Evolutionary conservation across 2,329 filamentous ascomycete genomes (phyloP).

Genomic region (Trichophyton schoenleinii): DNA sequence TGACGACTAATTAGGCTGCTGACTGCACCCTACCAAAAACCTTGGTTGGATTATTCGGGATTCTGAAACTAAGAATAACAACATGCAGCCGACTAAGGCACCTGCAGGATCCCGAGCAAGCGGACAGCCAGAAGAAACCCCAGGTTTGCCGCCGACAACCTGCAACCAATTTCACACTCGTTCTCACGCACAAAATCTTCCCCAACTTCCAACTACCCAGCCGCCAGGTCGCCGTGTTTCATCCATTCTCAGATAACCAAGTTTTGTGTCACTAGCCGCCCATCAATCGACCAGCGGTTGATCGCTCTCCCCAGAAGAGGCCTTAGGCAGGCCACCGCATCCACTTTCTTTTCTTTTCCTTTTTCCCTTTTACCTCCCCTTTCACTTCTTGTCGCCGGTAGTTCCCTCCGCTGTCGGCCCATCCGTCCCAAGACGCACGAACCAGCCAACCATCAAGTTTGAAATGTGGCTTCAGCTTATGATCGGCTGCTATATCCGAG

Average conservation of each 20-base stretch:
- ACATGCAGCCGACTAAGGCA: background rate
- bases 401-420: background rate
- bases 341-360: background rate
- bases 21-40: background rate
- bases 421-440: background rate
- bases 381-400: background rate
- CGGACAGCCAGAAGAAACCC: background rate
- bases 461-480: too few species aligned
- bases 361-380: background rate
- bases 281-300: background rate
- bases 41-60: background rate
- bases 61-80: conserved; percentile 5
- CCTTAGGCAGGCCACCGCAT: background rate
- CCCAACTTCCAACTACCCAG: background rate
- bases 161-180: background rate
- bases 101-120: background rate
- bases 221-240: conserved; percentile 1
- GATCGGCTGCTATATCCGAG: too few species aligned
- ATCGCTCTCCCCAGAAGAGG: background rate
- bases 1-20: background rate
- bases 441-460: background rate
- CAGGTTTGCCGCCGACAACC: conserved; percentile 2
- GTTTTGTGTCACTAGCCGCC: conserved; percentile 1
- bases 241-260: conserved; percentile 3
- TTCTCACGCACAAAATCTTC: background rate